These are phyloP conservation scores for Globisporangium megalacanthum DNA, from an alignment of 352 stramenopile genomes.

Conservation along the genomic window DNA sequence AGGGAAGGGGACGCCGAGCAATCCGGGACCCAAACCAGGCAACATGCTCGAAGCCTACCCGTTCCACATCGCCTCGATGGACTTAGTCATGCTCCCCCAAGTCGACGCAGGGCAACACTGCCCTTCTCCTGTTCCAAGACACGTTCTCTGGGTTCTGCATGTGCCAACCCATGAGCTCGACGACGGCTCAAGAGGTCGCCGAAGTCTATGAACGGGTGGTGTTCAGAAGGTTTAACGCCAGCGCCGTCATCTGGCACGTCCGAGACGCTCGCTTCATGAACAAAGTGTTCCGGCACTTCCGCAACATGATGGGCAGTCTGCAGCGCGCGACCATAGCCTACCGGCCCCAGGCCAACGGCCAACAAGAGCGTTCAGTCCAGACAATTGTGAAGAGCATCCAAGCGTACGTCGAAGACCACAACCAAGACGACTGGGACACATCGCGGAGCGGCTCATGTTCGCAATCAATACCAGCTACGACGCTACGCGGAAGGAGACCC, in stretches of 20 bases:
- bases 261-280: slow-evolving; percentile 19
- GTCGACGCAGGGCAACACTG: neutral
- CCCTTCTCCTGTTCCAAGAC: slow-evolving; percentile 20
- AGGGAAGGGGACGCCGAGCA: neutral
- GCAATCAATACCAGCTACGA: no score
- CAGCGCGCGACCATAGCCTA: no score
- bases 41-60: slow-evolving; percentile 1
- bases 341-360: no score
- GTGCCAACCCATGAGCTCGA: slow-evolving; percentile 12
- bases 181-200: slow-evolving; percentile 12
- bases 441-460: no score
- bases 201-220: slow-evolving; percentile 21
- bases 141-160: slow-evolving; percentile 20
- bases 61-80: slow-evolving; percentile 6
- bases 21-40: neutral
- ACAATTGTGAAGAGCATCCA: no score
- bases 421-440: no score
- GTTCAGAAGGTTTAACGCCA: slow-evolving; percentile 20
- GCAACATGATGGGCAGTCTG: no score
- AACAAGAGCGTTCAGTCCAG: no score
- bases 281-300: no score
- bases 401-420: no score
- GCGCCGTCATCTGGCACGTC: slow-evolving; percentile 15
- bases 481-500: no score
- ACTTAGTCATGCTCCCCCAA: slow-evolving; percentile 7